A percentile compares a stretch with the other conserved stretches of the same genome.
Conservation (phyloP, 2,329 filamentous ascomycete genomes). For the Ascochyta lentis region DNA sequence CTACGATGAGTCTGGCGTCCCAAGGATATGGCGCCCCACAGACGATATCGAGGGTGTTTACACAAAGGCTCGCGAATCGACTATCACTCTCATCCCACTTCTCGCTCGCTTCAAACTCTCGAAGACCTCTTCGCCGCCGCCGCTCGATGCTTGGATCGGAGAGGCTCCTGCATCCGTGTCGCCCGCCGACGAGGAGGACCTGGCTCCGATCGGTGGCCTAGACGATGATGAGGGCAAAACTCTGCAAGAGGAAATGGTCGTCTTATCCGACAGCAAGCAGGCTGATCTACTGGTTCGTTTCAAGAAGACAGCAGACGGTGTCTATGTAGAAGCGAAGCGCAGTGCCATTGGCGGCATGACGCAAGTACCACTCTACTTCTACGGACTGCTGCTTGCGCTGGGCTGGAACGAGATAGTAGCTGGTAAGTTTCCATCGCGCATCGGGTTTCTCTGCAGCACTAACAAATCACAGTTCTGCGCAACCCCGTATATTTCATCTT, state of each 20-base stretch:
- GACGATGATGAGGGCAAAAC: constrained; percentile 95
- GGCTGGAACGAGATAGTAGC: constrained; percentile 99
- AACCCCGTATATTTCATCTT: constrained; percentile 94
- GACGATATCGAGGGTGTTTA: constrained; percentile 98
- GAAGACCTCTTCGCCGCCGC: constrained; percentile 75
- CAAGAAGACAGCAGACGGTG: constrained; percentile 97
- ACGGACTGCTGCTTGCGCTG: constrained; percentile 82
- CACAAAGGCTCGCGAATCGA: constrained; percentile 89
- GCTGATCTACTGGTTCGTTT: constrained; percentile 93
- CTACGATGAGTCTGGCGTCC: constrained; percentile 93
- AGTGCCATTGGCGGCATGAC: constrained; percentile 95
- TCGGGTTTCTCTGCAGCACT: constrained; percentile 7
- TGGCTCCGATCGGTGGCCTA: constrained; percentile 87
- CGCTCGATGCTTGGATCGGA: constrained; percentile 85
- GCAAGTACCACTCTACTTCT: constrained; percentile 94
- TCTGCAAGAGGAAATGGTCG: constrained; percentile 93
- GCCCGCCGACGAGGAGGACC: constrained; percentile 86
- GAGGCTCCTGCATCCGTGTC: constrained; percentile 75
- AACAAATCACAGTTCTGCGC: constrained; percentile 72
- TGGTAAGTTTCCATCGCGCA: constrained; percentile 66
- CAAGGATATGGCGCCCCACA: constrained; percentile 92
- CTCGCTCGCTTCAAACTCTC: constrained; percentile 83
- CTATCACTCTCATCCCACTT: constrained; percentile 86
- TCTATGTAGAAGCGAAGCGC: constrained; percentile 97
- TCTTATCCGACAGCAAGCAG: constrained; percentile 87